phyloP scores from a whole-genome alignment of 2,329 filamentous ascomycete genomes.

The Colletotrichum godetiae region DNA sequence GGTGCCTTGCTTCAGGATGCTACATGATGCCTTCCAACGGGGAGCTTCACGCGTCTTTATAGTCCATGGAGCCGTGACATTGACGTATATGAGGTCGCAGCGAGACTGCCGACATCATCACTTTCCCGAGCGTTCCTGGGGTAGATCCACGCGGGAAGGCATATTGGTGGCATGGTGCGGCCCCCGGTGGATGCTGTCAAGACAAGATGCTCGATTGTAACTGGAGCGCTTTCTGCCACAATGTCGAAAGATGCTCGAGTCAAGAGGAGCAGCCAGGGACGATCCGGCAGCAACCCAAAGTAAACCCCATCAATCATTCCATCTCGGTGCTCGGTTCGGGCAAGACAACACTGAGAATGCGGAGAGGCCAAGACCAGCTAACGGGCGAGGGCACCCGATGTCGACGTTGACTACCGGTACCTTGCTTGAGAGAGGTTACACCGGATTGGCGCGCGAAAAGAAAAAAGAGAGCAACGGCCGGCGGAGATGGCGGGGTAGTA shows the following conservation, averaged over 20 bases:
- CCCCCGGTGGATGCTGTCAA: background rate
- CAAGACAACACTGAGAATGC: background rate
- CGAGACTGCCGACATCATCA: background rate
- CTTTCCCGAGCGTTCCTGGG: background rate
- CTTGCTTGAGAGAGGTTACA: slow-evolving; percentile 19
- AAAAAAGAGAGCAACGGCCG: background rate
- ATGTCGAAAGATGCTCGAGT: background rate
- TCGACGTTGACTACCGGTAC: slow-evolving; percentile 19
- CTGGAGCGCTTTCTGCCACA: slow-evolving; percentile 19
- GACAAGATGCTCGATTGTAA: background rate
- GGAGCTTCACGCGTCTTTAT: background rate
- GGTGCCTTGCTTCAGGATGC: background rate
- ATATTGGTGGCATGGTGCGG: background rate
- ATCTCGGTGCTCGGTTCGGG: background rate
- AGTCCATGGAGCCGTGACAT: background rate
- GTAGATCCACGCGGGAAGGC: background rate
- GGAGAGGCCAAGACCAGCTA: slow-evolving; percentile 24
- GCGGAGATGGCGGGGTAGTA: slow-evolving; percentile 14
- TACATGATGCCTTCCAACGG: background rate
- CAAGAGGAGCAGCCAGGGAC: slow-evolving; percentile 2
- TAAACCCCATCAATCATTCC: background rate
- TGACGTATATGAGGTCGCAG: background rate
- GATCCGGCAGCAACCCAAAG: background rate
- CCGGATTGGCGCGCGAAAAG: slow-evolving; percentile 25
- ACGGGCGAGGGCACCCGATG: slow-evolving; percentile 4